Percentiles rank a stretch among this genome's conserved stretches.
phyloP scores from a whole-genome alignment of 495 filamentous ascomycete species.

The Paragyromitra xinjiangensis region DNA sequence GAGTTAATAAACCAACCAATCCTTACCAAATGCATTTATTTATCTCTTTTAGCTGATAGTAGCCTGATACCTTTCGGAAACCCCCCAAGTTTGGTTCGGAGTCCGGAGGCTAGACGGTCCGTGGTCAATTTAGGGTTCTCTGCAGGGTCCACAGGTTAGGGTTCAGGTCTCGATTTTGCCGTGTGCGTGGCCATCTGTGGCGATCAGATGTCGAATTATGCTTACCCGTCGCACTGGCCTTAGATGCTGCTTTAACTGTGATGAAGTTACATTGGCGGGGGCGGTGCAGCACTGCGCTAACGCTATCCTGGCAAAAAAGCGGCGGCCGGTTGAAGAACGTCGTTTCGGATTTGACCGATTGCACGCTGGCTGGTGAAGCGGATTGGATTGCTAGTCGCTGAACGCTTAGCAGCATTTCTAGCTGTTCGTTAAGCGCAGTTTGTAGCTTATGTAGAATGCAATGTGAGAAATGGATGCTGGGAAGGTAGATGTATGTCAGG shows the following conservation, averaged over 20 bases:
- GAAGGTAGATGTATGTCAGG: not conserved
- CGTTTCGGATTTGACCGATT: constrained; percentile 21
- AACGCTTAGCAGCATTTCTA: not conserved
- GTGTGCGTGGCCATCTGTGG: constrained; percentile 8
- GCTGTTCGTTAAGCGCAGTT: not conserved
- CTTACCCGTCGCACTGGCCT: constrained; percentile 41
- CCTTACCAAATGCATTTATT: constrained; percentile 13
- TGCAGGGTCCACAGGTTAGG: constrained; percentile 13
- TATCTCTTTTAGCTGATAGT: constrained; percentile 14
- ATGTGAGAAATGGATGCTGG: not conserved
- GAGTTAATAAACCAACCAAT: not conserved
- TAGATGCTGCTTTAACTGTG: constrained; percentile 22
- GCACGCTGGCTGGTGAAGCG: not conserved
- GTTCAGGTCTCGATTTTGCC: not conserved
- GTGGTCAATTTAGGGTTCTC: constrained; percentile 10
- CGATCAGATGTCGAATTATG: constrained; percentile 42
- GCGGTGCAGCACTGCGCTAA: constrained; percentile 6
- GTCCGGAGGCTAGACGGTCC: not conserved
- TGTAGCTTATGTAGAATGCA: not conserved
- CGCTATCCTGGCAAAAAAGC: not conserved
- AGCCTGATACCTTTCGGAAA: not conserved
- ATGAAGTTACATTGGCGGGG: not conserved
- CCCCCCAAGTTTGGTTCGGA: constrained; percentile 18
- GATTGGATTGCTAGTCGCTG: not conserved
- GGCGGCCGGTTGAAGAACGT: not conserved